Conservation (phyloP, 2,329 filamentous ascomycete species). For the Daldinia sp. region DNA sequence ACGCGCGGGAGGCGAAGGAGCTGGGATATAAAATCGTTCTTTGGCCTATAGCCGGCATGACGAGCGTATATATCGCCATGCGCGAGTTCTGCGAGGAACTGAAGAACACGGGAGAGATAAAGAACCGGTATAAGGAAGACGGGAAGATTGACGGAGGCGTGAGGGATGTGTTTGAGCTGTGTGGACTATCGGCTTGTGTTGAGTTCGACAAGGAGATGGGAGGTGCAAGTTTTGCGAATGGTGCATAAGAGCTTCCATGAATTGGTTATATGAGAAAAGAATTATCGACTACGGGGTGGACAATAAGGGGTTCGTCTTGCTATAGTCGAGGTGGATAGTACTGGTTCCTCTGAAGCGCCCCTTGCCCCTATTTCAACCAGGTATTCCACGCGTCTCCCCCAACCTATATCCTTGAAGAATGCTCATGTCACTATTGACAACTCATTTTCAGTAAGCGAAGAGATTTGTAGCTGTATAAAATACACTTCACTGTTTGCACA, state of each 20-base stretch:
- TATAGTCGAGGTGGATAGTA: background rate
- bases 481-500: background rate
- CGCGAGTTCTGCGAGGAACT: conserved; percentile 51
- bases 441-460: background rate
- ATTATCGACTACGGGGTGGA: background rate
- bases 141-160: conserved; percentile 48
- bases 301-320: background rate
- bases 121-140: conserved; percentile 46
- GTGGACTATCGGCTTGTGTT: conserved; percentile 47
- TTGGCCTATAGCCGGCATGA: conserved; percentile 51
- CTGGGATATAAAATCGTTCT: conserved; percentile 53
- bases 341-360: background rate
- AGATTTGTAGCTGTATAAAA: background rate
- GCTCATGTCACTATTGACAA: background rate
- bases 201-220: conserved; percentile 50
- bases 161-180: conserved; percentile 50
- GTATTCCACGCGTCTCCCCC: background rate
- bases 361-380: background rate
- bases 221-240: conserved; percentile 48
- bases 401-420: background rate
- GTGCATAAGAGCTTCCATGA: conserved; percentile 36
- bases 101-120: conserved; percentile 50
- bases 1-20: conserved; percentile 44
- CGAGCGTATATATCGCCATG: conserved; percentile 50
- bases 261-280: background rate